Evolutionary conservation across 495 filamentous ascomycete genomes (phyloP), one percentile per base, ranked within the genome.

Genomic region (Extremus antarcticus): DNA sequence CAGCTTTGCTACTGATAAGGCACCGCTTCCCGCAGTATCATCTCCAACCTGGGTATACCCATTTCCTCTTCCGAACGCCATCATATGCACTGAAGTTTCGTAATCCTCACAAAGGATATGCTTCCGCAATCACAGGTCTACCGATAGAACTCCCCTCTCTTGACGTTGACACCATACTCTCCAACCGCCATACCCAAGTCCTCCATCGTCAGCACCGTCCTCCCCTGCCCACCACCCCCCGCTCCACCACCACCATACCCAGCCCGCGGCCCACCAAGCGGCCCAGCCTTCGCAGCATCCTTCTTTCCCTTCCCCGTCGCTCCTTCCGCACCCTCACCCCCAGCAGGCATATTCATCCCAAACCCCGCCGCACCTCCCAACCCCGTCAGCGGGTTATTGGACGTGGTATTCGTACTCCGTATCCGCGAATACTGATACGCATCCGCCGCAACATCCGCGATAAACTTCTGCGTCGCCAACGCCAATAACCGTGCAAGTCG

Each of bases 191-290:
- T 95, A 1, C 92, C 92, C 64, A 98, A 67, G 76, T 98, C 92
- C 73, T 98, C 92, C 92, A 98, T 97, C 4, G 94, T 97, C 55
- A 98, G 72, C 59, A 98, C 92, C 35, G 92, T 96, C 50, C 91
- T 78, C 40, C 91, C 92, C 70, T 92, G 87, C 41, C 85, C 86
- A 0, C 90, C 88, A 22, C 90, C 94, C 50, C 86, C 86, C 0
- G 32, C 59, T 17, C 91, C 92, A 58, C 91, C 92, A 61, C 90
- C 91, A 11, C 90, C 92, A 70, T 86, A 97, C 3, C 92, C 94
- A 21, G 94, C 82, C 49, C 92, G 71, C 73, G 92, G 90, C 57
- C 90, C 89, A 3, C 94, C 92, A 20, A 95, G 70, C 56, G 89
- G 82, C 16, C 78, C 78, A 19, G 73, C 77, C 66, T 67, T 76